A percentile compares a stretch with the other conserved stretches of the same genome.
These are phyloP conservation scores for Bisporella sp. DNA, from an alignment of 2,329 filamentous ascomycete species.

Conservation along the genomic window DNA sequence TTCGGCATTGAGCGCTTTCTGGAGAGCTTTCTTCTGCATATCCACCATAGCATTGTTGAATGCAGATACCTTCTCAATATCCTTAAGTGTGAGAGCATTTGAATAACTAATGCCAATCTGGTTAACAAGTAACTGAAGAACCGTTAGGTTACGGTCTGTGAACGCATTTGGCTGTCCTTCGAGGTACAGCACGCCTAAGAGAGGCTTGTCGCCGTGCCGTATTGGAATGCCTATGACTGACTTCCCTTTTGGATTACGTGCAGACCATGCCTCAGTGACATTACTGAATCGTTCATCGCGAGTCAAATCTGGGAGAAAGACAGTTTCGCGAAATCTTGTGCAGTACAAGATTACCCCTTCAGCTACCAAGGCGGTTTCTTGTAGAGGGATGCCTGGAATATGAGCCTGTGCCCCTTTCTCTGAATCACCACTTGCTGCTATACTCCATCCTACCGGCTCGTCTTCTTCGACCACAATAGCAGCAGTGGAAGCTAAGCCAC, in stretches of 20 bases:
- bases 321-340: constrained; percentile 66
- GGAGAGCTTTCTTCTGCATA: constrained; percentile 66
- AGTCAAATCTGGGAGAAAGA: constrained; percentile 67
- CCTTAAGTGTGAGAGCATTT: constrained; percentile 60
- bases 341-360: constrained; percentile 73
- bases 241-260: constrained; percentile 61
- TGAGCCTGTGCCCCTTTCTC: constrained; percentile 62
- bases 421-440: constrained; percentile 67
- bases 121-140: constrained; percentile 65
- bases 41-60: constrained; percentile 74
- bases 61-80: constrained; percentile 69
- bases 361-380: constrained; percentile 61
- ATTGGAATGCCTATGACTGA: constrained; percentile 78
- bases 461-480: constrained; percentile 69
- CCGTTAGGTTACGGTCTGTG: constrained; percentile 64
- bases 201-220: constrained; percentile 60
- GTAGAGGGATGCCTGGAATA: constrained; percentile 56
- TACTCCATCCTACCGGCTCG: constrained; percentile 51
- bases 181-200: constrained; percentile 69
- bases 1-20: constrained; percentile 66
- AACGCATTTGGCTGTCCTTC: constrained; percentile 70
- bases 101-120: constrained; percentile 70
- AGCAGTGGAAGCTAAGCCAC: constrained; percentile 60
- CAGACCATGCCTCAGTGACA: constrained; percentile 61
- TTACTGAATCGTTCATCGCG: constrained; percentile 74